These are phyloP conservation scores for Alternaria ethzedia DNA, from an alignment of 2,329 filamentous ascomycete genomes.

Conservation along the genomic window DNA sequence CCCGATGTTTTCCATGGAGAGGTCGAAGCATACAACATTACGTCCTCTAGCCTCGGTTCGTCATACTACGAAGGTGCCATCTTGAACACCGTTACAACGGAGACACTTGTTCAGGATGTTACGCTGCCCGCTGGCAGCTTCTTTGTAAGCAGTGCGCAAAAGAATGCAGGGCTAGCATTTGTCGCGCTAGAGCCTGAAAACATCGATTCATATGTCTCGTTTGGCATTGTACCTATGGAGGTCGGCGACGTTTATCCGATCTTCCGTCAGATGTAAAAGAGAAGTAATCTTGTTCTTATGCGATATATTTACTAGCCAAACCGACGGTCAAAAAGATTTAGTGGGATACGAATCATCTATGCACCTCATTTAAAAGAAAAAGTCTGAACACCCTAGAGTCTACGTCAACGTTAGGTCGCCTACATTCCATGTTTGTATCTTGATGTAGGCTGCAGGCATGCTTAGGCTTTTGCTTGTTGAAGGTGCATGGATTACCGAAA, in stretches of 20 bases:
- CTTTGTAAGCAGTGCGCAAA: conserved; percentile 43
- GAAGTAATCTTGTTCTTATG: neutral
- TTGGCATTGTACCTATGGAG: conserved; percentile 45
- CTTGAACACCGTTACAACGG: conserved; percentile 41
- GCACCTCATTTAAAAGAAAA: no score
- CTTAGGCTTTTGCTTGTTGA: no score
- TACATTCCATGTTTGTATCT: no score
- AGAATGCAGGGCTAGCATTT: conserved; percentile 48
- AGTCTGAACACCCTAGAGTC: no score
- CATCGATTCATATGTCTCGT: conserved; percentile 47
- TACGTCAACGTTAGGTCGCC: no score
- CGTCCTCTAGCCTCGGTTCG: conserved; percentile 31
- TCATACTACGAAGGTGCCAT: conserved; percentile 46
- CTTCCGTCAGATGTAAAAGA: conserved; percentile 28
- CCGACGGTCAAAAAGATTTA: neutral
- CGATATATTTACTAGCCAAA: neutral
- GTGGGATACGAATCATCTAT: neutral
- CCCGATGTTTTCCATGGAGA: conserved; percentile 33
- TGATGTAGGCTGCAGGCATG: no score
- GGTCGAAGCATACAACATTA: conserved; percentile 46
- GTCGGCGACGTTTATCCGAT: conserved; percentile 46
- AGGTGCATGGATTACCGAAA: neutral
- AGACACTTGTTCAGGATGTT: conserved; percentile 31
- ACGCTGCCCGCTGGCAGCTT: conserved; percentile 43
- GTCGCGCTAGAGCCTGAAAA: conserved; percentile 49